Evolutionary conservation across 306 rosid genomes (phyloP).

Genomic region (Quercus mongolica): DNA sequence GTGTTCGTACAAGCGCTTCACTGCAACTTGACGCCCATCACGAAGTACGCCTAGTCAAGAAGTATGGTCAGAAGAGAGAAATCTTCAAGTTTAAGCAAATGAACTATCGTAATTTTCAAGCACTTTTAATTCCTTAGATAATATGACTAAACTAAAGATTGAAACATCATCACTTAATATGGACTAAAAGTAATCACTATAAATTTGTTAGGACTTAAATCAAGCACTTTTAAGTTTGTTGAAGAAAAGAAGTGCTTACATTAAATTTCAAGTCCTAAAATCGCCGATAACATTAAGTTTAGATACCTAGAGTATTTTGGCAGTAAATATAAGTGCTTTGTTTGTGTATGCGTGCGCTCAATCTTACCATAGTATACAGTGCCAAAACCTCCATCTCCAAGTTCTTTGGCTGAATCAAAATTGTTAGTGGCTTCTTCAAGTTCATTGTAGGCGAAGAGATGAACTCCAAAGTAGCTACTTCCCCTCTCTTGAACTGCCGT

Average conservation of each 20-base stretch:
- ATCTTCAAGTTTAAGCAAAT: not conserved
- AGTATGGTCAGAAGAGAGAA: constrained; percentile 8
- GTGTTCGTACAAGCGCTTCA: constrained; percentile 77
- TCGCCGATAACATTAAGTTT: too few relatives aligned
- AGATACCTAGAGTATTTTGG: too few relatives aligned
- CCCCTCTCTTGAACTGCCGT: constrained; percentile 46
- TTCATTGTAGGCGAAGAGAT: constrained; percentile 24
- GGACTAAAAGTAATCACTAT: too few relatives aligned
- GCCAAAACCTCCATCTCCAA: constrained; percentile 36
- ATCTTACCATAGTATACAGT: constrained; percentile 33
- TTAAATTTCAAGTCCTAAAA: too few relatives aligned
- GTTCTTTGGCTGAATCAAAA: constrained; percentile 22
- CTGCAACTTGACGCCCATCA: constrained; percentile 78
- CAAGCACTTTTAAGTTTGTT: too few relatives aligned
- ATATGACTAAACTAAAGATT: too few relatives aligned
- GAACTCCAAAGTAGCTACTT: constrained; percentile 27
- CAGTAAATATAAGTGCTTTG: not conserved
- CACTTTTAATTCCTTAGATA: too few relatives aligned
- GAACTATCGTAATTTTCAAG: too few relatives aligned
- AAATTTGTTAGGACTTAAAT: too few relatives aligned
- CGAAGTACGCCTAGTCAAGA: constrained; percentile 49
- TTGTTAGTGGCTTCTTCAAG: constrained; percentile 30
- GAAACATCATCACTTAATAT: too few relatives aligned
- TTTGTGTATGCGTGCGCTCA: not conserved
- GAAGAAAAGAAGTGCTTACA: too few relatives aligned